phyloP scores from a whole-genome alignment of 345 rosid species.

The Pistacia integerrima region DNA sequence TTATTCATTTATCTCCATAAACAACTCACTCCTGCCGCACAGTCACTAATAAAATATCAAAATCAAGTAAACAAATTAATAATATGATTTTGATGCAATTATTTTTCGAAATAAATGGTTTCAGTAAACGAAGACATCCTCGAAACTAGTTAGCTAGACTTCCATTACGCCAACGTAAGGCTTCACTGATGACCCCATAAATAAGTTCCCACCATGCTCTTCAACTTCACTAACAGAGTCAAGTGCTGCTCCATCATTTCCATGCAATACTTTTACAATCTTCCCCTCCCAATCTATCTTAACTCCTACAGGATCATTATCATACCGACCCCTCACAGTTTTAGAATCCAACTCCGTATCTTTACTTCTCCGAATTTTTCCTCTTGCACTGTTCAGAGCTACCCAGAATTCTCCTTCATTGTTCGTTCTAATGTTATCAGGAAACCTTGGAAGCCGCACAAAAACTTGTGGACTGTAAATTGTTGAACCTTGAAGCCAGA shows the following conservation, averaged over 20 bases:
- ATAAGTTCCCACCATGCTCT: conserved; percentile 32
- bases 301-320: conserved; percentile 40
- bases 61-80: too few relatives aligned
- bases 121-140: neutral
- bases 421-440: conserved; percentile 47
- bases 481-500: conserved; percentile 12
- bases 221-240: conserved; percentile 48
- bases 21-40: too few relatives aligned
- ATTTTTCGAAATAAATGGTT: too few relatives aligned
- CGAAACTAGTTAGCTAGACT: neutral
- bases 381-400: conserved; percentile 48
- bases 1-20: too few relatives aligned
- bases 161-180: conserved; percentile 32
- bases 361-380: neutral
- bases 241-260: conserved; percentile 27
- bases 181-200: conserved; percentile 41
- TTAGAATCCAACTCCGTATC: neutral
- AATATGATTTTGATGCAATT: too few relatives aligned
- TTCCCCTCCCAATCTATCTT: conserved; percentile 34
- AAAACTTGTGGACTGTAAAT: conserved; percentile 13
- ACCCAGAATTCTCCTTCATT: conserved; percentile 65
- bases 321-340: conserved; percentile 5
- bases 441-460: conserved; percentile 29
- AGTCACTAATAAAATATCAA: too few relatives aligned
- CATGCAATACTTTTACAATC: conserved; percentile 31